A percentile compares a stretch with the other conserved stretches of the same genome.
These are phyloP conservation scores for Plasmodium falciparum DNA, from an alignment of 169 alveolate species.

Conservation along the genomic window DNA sequence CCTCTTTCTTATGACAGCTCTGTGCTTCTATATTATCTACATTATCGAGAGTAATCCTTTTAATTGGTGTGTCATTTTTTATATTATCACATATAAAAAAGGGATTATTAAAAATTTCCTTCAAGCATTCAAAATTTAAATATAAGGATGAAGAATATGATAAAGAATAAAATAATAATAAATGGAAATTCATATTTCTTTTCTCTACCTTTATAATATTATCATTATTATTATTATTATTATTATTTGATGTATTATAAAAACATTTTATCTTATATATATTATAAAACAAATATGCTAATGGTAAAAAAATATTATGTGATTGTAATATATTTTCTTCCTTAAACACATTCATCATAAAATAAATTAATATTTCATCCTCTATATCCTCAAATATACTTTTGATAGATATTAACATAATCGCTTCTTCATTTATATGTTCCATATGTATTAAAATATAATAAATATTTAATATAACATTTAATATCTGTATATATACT, in stretches of 20 bases:
- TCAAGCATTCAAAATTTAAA: conserved; percentile 15
- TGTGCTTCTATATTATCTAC: too few relatives aligned
- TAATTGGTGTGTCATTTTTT: neutral
- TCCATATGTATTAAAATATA: neutral
- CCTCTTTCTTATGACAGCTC: too few relatives aligned
- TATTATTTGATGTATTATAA: neutral
- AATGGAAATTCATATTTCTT: neutral
- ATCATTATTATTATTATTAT: neutral
- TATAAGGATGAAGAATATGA: conserved; percentile 41
- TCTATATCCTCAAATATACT: conserved; percentile 4
- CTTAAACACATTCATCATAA: conserved; percentile 21
- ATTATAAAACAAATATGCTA: conserved; percentile 52
- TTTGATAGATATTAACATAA: neutral
- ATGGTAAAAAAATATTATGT: conserved; percentile 25
- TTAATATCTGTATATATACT: conserved; percentile 25
- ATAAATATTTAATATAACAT: conserved; percentile 15
- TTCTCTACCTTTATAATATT: neutral
- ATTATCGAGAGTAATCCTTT: neutral
- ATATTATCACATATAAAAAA: too few relatives aligned
- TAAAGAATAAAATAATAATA: conserved; percentile 15
- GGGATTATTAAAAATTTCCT: conserved; percentile 6
- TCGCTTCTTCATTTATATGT: neutral
- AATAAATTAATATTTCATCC: conserved; percentile 3
- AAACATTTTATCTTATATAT: conserved; percentile 2
- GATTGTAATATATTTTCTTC: conserved; percentile 45